phyloP scores from a whole-genome alignment of 2,329 filamentous ascomycete genomes.

The Sporothrix pallida region DNA sequence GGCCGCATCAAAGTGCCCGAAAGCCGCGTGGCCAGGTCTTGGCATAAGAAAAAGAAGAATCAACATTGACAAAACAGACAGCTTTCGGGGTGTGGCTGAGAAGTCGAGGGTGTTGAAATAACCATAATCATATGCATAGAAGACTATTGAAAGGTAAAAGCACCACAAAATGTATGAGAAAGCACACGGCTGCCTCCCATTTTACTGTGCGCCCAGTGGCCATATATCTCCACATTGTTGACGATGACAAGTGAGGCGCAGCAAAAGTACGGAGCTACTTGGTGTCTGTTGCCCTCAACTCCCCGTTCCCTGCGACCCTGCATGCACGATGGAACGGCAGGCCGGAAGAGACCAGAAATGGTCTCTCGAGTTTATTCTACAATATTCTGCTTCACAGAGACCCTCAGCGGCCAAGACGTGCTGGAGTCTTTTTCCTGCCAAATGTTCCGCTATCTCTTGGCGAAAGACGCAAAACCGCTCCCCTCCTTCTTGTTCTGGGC shows the following conservation, averaged over 20 bases:
- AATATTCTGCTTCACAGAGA: neutral
- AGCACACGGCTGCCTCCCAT: conserved; percentile 24
- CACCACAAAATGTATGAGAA: neutral
- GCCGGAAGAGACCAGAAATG: neutral
- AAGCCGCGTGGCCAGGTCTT: conserved; percentile 25
- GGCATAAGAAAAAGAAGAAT: neutral
- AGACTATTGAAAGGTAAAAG: neutral
- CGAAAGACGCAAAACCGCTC: conserved; percentile 9
- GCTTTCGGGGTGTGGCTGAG: conserved; percentile 8
- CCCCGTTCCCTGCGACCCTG: neutral
- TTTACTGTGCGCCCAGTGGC: neutral
- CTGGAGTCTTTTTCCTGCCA: neutral
- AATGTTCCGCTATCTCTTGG: conserved; percentile 22
- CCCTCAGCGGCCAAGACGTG: neutral
- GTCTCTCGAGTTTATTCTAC: neutral
- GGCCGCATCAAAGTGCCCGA: neutral
- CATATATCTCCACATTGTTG: neutral
- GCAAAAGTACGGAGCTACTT: neutral
- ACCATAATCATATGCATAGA: neutral
- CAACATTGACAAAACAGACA: neutral
- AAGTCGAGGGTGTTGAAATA: neutral
- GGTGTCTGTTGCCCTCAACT: neutral
- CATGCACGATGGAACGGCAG: neutral
- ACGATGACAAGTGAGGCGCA: conserved; percentile 25
- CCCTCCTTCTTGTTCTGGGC: conserved; percentile 15